Base-by-base conservation (phyloP, 192 early-diverging fungal species). In the Phycomyces blakesleeanus region DNA sequence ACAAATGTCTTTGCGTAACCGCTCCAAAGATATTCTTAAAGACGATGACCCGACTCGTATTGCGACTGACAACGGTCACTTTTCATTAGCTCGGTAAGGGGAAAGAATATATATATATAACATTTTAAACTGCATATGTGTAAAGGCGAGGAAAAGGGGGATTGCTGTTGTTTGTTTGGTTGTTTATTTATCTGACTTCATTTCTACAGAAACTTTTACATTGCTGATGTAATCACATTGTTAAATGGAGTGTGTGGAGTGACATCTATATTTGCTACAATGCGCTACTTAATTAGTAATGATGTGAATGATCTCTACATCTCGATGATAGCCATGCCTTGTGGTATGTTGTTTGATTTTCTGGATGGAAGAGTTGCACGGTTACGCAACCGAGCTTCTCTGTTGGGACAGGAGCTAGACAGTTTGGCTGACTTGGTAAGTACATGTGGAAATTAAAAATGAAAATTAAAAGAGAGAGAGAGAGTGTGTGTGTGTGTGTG, bases 351-450 rank as follows among this genome's bases (percentile, higher is more conserved):
- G 11, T 85, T 91, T 64, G 86, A 89, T 75, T 79, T 85, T 69
- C 76, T 85, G 62, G 92, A 86, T 68, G 89, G 83, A 21, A 89
- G 82, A 62, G 85, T 94, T 34, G 91, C 91, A 3, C 84, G 92
- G 27, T 94, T 90, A 90, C 73, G 83, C 56, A 75, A 83, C 9
- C 77, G 82, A 14, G 73, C 78, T 38, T 88, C 86, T 9, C 74
- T 89, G 49, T 74, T 95, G 18, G 93, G 93, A 27, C 91, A 93
- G 59, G 93, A 95, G 69, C 75, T 95, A 11, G 93, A 95, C 69
- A 89, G 87, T 10, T 75, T 95, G 56, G 87, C 93, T 16, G 93
- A 95, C 69, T 78, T 93, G 60, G 85, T 91, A 73, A 69, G 74
- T 64, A 9, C 0, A 0, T 25, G n/a, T n/a, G n/a, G n/a, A n/a